Percentiles rank a stretch among this genome's conserved stretches.
These are phyloP conservation scores for Fraxinus dipetala DNA, from an alignment of 305 asterid species.

Conservation along the genomic window DNA sequence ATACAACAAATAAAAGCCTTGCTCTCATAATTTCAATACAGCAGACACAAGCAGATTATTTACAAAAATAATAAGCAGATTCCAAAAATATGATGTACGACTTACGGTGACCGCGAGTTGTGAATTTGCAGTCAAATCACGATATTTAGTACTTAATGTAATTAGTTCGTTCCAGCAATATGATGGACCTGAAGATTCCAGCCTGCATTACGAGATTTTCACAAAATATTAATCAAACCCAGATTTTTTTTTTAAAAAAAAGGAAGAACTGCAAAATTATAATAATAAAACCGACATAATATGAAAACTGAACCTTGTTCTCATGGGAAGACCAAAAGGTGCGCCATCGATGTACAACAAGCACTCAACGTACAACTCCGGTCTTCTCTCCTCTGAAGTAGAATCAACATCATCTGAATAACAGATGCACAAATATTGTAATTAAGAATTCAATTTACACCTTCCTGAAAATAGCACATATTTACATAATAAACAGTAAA, in stretches of 20 bases:
- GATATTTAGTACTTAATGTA: slow-evolving; percentile 87
- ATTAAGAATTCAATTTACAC: slow-evolving; percentile 10
- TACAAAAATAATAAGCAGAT: background rate
- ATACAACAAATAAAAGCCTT: background rate
- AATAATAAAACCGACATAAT: background rate
- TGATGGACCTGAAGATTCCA: slow-evolving; percentile 75
- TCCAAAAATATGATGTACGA: slow-evolving; percentile 7
- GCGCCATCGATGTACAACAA: slow-evolving; percentile 87
- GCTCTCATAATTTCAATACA: background rate
- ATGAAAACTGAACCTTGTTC: slow-evolving; percentile 63
- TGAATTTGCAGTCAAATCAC: slow-evolving; percentile 88
- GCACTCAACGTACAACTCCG: slow-evolving; percentile 82
- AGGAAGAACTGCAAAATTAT: background rate
- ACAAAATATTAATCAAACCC: slow-evolving; percentile 7
- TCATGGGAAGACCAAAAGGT: slow-evolving; percentile 94
- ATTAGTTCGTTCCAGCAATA: slow-evolving; percentile 89
- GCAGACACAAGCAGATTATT: background rate
- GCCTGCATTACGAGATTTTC: slow-evolving; percentile 38
- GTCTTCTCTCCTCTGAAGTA: slow-evolving; percentile 56
- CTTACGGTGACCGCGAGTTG: slow-evolving; percentile 83
- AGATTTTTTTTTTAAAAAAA: background rate
- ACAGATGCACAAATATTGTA: slow-evolving; percentile 16
- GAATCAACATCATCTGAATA: slow-evolving; percentile 56
- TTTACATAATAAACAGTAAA: slow-evolving; percentile 1
- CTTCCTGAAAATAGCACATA: slow-evolving; percentile 6